Conservation (phyloP, 176 grass and related monocot genomes). For the Zoysia japonica region DNA sequence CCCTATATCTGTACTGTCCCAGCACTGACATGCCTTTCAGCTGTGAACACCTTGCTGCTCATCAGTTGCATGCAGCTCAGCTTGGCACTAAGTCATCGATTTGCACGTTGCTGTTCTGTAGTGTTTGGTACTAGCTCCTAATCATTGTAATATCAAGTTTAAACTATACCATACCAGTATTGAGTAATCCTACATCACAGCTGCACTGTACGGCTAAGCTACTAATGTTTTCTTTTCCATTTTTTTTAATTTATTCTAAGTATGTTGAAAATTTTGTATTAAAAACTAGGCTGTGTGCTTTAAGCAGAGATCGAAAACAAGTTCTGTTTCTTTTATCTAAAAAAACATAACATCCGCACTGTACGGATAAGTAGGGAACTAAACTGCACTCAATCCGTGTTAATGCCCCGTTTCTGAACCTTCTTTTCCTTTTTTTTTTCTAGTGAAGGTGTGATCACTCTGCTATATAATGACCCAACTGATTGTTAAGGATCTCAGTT, state of each 20-base stretch:
- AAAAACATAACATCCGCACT: too few relatives aligned
- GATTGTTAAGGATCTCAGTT: conserved; percentile 18
- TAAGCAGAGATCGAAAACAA: too few relatives aligned
- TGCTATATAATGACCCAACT: not conserved
- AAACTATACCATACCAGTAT: not conserved
- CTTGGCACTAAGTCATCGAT: conserved; percentile 21
- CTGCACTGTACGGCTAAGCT: not conserved
- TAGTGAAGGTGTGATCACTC: not conserved
- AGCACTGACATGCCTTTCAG: not conserved
- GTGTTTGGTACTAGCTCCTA: conserved; percentile 26
- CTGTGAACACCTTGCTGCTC: conserved; percentile 32
- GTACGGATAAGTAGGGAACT: not conserved
- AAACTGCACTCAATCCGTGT: not conserved
- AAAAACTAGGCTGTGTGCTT: too few relatives aligned
- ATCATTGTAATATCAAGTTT: conserved; percentile 23
- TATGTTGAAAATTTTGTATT: too few relatives aligned
- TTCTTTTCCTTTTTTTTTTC: not conserved
- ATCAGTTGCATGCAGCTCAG: not conserved
- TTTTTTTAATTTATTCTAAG: too few relatives aligned
- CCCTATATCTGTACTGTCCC: not conserved
- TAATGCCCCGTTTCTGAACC: not conserved
- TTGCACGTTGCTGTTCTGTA: not conserved
- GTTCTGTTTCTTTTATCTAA: too few relatives aligned
- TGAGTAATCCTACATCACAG: not conserved
- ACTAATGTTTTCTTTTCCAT: too few relatives aligned